phyloP scores from a whole-genome alignment of 2,329 filamentous ascomycete species.

The Exophiala alcalophila region DNA sequence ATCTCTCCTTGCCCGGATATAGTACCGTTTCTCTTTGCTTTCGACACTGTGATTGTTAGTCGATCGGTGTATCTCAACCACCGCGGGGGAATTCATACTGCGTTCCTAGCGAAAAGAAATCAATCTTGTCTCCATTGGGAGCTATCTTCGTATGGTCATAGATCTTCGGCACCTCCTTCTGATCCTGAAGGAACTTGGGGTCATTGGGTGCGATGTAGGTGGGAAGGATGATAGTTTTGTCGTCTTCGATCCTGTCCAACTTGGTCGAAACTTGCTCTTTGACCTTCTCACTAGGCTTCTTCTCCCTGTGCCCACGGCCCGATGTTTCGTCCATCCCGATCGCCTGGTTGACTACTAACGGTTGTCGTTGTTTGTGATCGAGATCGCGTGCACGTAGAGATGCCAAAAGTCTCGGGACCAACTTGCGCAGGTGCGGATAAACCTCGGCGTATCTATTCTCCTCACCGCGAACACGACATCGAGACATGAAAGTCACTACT shows the following conservation, averaged over 20 bases:
- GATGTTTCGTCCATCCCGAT: conserved; percentile 27
- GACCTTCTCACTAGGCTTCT: conserved; percentile 30
- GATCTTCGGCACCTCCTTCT: conserved; percentile 29
- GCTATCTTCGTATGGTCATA: conserved; percentile 28
- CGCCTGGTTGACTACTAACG: too few relatives aligned
- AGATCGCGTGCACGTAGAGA: too few relatives aligned
- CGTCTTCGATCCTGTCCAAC: conserved; percentile 26
- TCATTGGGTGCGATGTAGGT: conserved; percentile 30
- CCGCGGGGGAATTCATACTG: conserved; percentile 25
- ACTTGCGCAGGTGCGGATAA: conserved; percentile 3
- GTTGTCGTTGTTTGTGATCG: too few relatives aligned
- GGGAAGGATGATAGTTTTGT: conserved; percentile 25
- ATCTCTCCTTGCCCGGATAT: conserved; percentile 30
- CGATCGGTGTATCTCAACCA: background rate
- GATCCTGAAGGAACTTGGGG: conserved; percentile 29
- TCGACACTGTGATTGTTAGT: conserved; percentile 25
- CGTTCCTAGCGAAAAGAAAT: conserved; percentile 30
- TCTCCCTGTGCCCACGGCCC: conserved; percentile 29
- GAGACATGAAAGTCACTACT: too few relatives aligned
- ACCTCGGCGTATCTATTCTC: too few relatives aligned
- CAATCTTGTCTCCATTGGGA: conserved; percentile 27
- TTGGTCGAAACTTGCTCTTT: conserved; percentile 28
- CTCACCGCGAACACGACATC: too few relatives aligned
- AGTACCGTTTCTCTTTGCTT: conserved; percentile 30
- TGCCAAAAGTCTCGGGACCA: too few relatives aligned